These are phyloP conservation scores for Hypoxylon fragiforme DNA, from an alignment of 495 filamentous ascomycete genomes.

Conservation along the genomic window DNA sequence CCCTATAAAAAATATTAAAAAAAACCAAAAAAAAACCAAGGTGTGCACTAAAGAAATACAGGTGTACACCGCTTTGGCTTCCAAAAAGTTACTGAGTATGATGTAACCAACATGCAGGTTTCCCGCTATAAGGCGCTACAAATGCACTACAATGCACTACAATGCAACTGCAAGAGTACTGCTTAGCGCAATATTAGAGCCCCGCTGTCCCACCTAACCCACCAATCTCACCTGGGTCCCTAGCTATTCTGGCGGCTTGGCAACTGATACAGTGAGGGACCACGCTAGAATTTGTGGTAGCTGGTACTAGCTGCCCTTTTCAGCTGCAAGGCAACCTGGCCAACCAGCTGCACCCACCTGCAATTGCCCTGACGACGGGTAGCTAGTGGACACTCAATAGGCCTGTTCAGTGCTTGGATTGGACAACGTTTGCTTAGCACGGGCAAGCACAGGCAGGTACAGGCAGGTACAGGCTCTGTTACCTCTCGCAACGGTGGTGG, in stretches of 20 bases:
- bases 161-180: too few relatives aligned
- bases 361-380: constrained; percentile 31
- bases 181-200: constrained; percentile 26
- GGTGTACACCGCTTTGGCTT: constrained; percentile 23
- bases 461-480: constrained; percentile 26
- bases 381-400: constrained; percentile 22
- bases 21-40: background rate
- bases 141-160: too few relatives aligned
- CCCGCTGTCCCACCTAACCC: constrained; percentile 25
- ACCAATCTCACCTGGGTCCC: constrained; percentile 17
- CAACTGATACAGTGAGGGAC: constrained; percentile 21
- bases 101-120: constrained; percentile 29
- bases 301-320: constrained; percentile 19
- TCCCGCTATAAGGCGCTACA: constrained; percentile 20
- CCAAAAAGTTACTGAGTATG: constrained; percentile 7
- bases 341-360: constrained; percentile 23
- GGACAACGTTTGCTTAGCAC: constrained; percentile 6
- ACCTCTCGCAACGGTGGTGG: constrained; percentile 27
- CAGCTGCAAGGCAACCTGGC: constrained; percentile 27
- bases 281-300: background rate
- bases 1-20: too few relatives aligned
- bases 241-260: constrained; percentile 29
- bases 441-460: background rate
- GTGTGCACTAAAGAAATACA: constrained; percentile 3
- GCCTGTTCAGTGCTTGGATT: constrained; percentile 17